Evolutionary conservation across 345 rosid species (phyloP).

Genomic region (Lenwebbia sp.): DNA sequence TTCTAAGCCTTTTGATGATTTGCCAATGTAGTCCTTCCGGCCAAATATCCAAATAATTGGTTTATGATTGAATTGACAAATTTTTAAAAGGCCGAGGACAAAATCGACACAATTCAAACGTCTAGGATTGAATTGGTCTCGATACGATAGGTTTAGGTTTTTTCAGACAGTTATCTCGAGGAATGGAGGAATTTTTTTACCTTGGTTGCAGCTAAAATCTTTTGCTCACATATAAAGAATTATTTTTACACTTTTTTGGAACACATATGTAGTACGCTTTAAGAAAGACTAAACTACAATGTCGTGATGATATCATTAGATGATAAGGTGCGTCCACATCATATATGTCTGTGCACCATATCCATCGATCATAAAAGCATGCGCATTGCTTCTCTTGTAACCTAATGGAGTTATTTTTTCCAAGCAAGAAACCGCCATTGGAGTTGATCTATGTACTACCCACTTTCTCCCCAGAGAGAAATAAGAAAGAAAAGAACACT

Average conservation of each 20-base stretch:
- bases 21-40: no score
- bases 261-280: accelerated
- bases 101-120: no score
- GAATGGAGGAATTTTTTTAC: no score
- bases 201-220: no score
- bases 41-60: no score
- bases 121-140: no score
- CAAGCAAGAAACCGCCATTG: not conserved
- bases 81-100: no score
- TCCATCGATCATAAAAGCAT: not conserved
- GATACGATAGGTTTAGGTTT: no score
- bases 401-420: not conserved
- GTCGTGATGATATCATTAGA: not conserved
- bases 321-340: not conserved
- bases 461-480: not conserved
- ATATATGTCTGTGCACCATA: not conserved
- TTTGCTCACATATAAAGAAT: no score
- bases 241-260: not conserved
- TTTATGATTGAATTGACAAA: no score
- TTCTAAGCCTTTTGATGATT: no score
- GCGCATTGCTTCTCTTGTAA: not conserved
- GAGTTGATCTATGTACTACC: not conserved
- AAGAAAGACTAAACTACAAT: not conserved
- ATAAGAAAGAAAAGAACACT: not conserved
- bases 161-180: no score